Evolutionary conservation across 495 filamentous ascomycete species (phyloP), one percentile per base, ranked within the genome.

Genomic region (Penicillium steckii): DNA sequence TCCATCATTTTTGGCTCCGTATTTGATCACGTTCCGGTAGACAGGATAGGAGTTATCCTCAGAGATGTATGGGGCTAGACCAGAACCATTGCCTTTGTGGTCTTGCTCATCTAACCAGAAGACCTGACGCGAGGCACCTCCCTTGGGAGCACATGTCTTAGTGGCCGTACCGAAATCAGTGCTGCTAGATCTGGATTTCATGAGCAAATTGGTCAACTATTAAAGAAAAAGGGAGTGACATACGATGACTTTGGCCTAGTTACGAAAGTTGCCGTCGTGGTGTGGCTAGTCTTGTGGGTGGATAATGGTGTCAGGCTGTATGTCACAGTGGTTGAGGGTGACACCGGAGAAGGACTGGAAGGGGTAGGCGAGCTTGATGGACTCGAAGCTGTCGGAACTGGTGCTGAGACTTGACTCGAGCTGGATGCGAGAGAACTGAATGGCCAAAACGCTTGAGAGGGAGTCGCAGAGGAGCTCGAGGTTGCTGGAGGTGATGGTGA

Each of bases 1-100:
- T 3, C 79, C 78, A 21, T 79, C 69, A 25, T 69, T 73, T 43
- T 64, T 66, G 4, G 79, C 82, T 1, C 69, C 71, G 58, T 81
- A 85, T 29, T 76, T 65, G 43, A 78, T 74, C 0, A 76, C 80
- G 44, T 83, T 82, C 5, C 83, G 72, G 50, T 81, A 85, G 0
- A 85, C 77, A 2, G 78, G 69, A 46, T 82, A 86, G 0, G 48
- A 45, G 13, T 59, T 48, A 29, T 74, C 65, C 15, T 52, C 56
- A 17, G 44, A 50, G 21, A 61, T 55, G 38, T 71, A 75, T 1
- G 79, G 76, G 2, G 71, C 72, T 23, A 65, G 64, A 3, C 70
- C 71, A 5, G 67, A 55, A 4, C 58, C 69, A 3, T 44, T 21
- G 12, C 56, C 54, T 2, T 61, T 67, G 41, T 72, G 70, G 40